Percentiles rank a stretch among this genome's conserved stretches.
phyloP scores from a whole-genome alignment of 202 grass and related monocot species.

The Bolboschoenoplectus hybrid region DNA sequence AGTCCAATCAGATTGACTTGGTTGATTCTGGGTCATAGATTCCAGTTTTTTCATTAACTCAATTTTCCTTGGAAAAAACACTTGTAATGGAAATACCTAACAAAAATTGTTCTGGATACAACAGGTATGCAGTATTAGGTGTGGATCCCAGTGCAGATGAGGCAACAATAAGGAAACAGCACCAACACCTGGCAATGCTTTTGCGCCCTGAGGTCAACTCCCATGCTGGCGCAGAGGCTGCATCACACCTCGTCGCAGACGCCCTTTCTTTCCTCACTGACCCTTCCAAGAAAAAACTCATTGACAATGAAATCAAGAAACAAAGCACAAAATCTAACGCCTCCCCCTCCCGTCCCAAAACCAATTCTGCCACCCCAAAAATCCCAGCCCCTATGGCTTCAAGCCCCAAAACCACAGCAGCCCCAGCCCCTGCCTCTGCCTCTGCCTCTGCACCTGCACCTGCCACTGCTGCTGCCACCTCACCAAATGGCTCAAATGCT shows the following conservation, averaged over 20 bases:
- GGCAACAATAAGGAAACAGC: constrained; percentile 55
- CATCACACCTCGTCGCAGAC: constrained; percentile 58
- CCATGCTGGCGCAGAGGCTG: constrained; percentile 60
- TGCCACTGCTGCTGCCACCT: not conserved
- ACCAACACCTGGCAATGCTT: constrained; percentile 70
- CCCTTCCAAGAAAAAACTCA: constrained; percentile 52
- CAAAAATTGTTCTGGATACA: not conserved
- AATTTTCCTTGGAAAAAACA: not conserved
- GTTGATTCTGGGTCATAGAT: constrained; percentile 11
- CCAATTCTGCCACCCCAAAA: constrained; percentile 27
- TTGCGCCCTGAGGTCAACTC: constrained; percentile 56
- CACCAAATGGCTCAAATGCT: constrained; percentile 11
- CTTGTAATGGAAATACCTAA: not conserved
- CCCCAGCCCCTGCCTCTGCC: not conserved
- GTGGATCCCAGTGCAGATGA: constrained; percentile 34
- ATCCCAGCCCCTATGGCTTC: constrained; percentile 17
- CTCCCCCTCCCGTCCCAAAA: constrained; percentile 10
- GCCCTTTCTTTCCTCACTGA: constrained; percentile 75
- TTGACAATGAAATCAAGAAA: constrained; percentile 48
- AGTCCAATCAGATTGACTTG: not conserved
- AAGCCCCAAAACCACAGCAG: constrained; percentile 18
- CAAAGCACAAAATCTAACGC: constrained; percentile 30
- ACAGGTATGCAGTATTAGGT: constrained; percentile 37
- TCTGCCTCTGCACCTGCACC: constrained; percentile 32
- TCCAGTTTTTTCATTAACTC: not conserved